Base-by-base conservation (phyloP, 495 filamentous ascomycete species). In the Trichoderma asperelloides region DNA sequence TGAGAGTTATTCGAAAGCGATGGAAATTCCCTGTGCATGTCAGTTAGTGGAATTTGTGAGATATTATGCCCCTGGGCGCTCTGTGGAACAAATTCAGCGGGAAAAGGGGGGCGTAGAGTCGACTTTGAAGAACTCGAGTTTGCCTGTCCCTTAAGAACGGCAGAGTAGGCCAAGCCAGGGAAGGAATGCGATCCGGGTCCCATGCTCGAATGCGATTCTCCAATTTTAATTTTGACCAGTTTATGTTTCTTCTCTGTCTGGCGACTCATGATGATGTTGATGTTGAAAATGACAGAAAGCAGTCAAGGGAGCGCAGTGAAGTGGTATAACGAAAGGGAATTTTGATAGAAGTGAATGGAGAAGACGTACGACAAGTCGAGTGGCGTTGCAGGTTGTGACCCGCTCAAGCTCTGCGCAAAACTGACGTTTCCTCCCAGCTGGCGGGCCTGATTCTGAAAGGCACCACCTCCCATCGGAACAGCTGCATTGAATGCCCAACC, bases 401-500 rank as follows among this genome's bases (percentile, higher is more conserved):
- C 88, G 68, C 86, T 86, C 70, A 95, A 81, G 72, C 88, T 91
- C 75, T 94, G 91, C 66, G 91, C 91, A 77, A 95, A 96, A 71
- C 88, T 93, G 79, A 76, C 82, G 82, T 79, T 85, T 77, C 80
- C 88, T 78, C 78, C 88, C 77, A 79, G 86, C 87, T 74, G 84
- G 66, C 79, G 72, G 8, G 75, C 72, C 25, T 78, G 70, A 18
- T 73, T 78, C 47, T 78, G 78, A 51, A 78, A 73, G 76, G 71
- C 78, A 80, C 86, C 84, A 70, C 86, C 86, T 62, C 89, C 86
- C 81, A 91, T 88, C 63, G 90, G 88, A 70, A 90, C 78, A 71
- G 75, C 81, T 66, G 73, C 74, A 66, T 87, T 88, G 78, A 91
- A 92, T 28, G 86, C 87, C 91, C 91, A 93, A 71, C 85, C 87